phyloP scores from a whole-genome alignment of 2,329 filamentous ascomycete genomes.

The Sporothrix dimorphospora region DNA sequence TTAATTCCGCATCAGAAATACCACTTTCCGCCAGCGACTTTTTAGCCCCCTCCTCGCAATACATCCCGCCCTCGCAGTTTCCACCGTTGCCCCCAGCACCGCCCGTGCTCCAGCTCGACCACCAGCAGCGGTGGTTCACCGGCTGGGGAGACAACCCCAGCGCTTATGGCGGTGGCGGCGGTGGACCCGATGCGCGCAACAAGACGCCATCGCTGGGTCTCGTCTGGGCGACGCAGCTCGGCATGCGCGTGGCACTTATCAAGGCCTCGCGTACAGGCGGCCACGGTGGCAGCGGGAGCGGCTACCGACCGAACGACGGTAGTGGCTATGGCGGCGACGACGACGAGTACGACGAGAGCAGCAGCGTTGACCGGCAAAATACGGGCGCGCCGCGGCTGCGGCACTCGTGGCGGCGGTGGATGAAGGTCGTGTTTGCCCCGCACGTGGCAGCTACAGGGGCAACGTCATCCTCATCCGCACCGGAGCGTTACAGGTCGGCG shows the following conservation, averaged over 20 bases:
- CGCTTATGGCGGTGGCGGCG: slow-evolving; percentile 41
- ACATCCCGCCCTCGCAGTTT: slow-evolving; percentile 35
- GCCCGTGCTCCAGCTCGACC: slow-evolving; percentile 71
- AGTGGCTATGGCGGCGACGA: slow-evolving; percentile 10
- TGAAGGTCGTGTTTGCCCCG: slow-evolving; percentile 88
- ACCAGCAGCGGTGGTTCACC: slow-evolving; percentile 94
- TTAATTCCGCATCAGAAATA: slow-evolving; percentile 31
- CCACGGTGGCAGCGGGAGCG: slow-evolving; percentile 43
- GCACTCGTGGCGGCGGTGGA: slow-evolving; percentile 66
- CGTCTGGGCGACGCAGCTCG: slow-evolving; percentile 89
- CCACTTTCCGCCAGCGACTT: slow-evolving; percentile 2
- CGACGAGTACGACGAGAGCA: slow-evolving; percentile 36
- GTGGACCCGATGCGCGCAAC: slow-evolving; percentile 47
- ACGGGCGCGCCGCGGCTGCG: slow-evolving; percentile 36
- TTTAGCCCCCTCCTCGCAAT: slow-evolving; percentile 23
- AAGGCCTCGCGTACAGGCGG: slow-evolving; percentile 59
- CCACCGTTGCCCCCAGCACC: slow-evolving; percentile 38
- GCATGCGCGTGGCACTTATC: slow-evolving; percentile 78
- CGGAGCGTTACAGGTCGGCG: not conserved
- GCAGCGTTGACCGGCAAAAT: slow-evolving; percentile 46
- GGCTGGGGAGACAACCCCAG: slow-evolving; percentile 81
- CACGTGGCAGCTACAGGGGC: slow-evolving; percentile 64
- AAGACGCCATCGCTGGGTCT: slow-evolving; percentile 89
- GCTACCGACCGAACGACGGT: slow-evolving; percentile 43
- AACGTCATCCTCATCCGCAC: slow-evolving; percentile 39